Evolutionary conservation across 768 basidiomycete genomes (phyloP).

Genomic region (Dendrothele bispora): DNA sequence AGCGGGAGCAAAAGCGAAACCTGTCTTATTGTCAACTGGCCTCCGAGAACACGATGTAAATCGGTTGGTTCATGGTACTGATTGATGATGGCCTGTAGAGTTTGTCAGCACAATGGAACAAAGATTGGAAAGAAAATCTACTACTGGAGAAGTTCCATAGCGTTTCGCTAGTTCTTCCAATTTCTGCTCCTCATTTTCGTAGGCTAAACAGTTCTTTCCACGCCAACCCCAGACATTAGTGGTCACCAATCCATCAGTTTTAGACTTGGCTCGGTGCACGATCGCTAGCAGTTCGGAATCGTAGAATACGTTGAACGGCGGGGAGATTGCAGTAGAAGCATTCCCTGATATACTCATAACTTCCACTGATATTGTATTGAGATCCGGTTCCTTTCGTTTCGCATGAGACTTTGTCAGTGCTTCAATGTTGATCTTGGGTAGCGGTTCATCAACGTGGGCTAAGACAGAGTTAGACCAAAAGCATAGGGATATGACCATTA

Average conservation of each 20-base stretch:
- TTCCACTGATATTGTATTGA: conserved; percentile 71
- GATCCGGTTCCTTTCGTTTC: conserved; percentile 30
- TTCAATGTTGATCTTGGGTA: conserved; percentile 51
- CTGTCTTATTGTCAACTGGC: conserved; percentile 73
- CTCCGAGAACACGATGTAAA: conserved; percentile 65
- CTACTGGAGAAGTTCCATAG: conserved; percentile 68
- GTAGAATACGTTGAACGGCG: conserved; percentile 60
- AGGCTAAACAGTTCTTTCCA: conserved; percentile 52
- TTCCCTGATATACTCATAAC: conserved; percentile 59
- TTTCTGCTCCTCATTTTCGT: conserved; percentile 65
- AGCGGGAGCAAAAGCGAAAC: conserved; percentile 30
- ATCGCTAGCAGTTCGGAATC: conserved; percentile 71
- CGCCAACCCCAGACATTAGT: conserved; percentile 80
- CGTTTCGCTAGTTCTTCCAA: conserved; percentile 69
- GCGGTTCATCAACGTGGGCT: conserved; percentile 35
- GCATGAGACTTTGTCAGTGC: conserved; percentile 35
- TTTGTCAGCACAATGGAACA: neutral
- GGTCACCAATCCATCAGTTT: conserved; percentile 60
- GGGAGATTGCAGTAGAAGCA: conserved; percentile 44
- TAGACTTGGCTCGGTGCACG: conserved; percentile 68
- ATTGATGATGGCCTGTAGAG: conserved; percentile 42
- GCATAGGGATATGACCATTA: conserved; percentile 35
- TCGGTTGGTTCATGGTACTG: conserved; percentile 68
- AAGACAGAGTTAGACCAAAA: neutral
- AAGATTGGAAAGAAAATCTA: conserved; percentile 19